These are phyloP conservation scores for Camelina neglecta DNA, from an alignment of 345 rosid species.

Conservation along the genomic window DNA sequence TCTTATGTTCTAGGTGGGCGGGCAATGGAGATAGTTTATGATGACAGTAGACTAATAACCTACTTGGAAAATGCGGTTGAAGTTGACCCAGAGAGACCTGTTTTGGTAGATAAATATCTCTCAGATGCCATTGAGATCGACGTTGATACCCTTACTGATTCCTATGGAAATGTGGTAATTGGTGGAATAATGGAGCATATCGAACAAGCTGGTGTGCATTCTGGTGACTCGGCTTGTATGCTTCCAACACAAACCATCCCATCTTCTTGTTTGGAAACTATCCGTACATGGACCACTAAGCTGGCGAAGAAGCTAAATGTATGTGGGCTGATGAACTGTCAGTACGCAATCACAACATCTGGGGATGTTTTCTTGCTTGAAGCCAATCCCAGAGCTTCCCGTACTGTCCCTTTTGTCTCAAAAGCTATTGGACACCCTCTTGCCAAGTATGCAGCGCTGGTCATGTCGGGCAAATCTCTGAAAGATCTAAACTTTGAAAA, in stretches of 20 bases:
- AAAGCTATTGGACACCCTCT: constrained; percentile 95
- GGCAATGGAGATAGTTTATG: constrained; percentile 94
- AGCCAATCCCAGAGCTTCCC: constrained; percentile 98
- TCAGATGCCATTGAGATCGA: constrained; percentile 94
- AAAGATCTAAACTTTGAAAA: constrained; percentile 65
- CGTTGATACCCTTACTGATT: constrained; percentile 88
- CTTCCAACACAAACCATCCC: constrained; percentile 86
- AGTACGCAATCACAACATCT: constrained; percentile 79
- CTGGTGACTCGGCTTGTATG: constrained; percentile 97
- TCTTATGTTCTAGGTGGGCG: constrained; percentile 97
- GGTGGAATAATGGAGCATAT: constrained; percentile 99
- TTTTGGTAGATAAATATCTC: constrained; percentile 83
- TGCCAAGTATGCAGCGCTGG: constrained; percentile 92
- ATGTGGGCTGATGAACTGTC: constrained; percentile 97
- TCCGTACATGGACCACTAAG: constrained; percentile 78
- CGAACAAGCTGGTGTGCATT: constrained; percentile 98
- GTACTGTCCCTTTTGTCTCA: constrained; percentile 97
- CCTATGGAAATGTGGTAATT: constrained; percentile 77
- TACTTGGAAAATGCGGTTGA: constrained; percentile 90
- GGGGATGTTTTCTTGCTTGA: constrained; percentile 92
- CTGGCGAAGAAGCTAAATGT: constrained; percentile 81
- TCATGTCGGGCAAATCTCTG: constrained; percentile 89
- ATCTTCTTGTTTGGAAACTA: constrained; percentile 71
- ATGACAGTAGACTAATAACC: constrained; percentile 71
- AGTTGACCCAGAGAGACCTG: constrained; percentile 96